Conservation (phyloP, 768 basidiomycete genomes). For the Suillus placidus region DNA sequence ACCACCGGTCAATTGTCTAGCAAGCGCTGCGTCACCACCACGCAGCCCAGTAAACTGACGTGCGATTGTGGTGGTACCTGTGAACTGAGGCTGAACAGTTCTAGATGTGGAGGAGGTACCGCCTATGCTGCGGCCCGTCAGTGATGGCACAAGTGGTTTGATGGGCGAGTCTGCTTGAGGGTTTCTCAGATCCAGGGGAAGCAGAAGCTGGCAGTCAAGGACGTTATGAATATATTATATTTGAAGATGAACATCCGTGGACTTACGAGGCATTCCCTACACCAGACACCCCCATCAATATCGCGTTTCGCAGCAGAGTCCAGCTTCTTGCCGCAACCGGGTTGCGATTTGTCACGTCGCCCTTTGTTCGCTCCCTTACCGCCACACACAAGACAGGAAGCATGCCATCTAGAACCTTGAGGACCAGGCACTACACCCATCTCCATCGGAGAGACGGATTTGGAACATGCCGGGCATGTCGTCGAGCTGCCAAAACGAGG, state of each 20-base stretch:
- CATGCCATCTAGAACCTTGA: constrained; percentile 81
- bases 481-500: constrained; percentile 43
- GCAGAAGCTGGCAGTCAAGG: constrained; percentile 49
- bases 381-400: constrained; percentile 76
- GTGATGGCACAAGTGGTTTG: constrained; percentile 47
- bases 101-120: constrained; percentile 25
- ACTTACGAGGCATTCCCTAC: constrained; percentile 80
- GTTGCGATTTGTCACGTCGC: constrained; percentile 56
- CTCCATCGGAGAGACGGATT: constrained; percentile 80
- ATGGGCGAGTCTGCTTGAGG: constrained; percentile 57
- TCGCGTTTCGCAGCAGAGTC: constrained; percentile 83
- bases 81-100: constrained; percentile 56
- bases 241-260: background rate
- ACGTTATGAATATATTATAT: constrained; percentile 13
- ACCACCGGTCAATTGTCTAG: constrained; percentile 68
- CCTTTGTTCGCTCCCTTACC: constrained; percentile 54
- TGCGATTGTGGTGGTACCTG: constrained; percentile 73
- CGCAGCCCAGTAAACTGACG: constrained; percentile 73
- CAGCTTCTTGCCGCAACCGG: constrained; percentile 81
- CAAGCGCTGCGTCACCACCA: constrained; percentile 37
- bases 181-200: constrained; percentile 49
- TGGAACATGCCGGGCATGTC: constrained; percentile 75
- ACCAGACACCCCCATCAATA: constrained; percentile 73
- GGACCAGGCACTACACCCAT: constrained; percentile 85
- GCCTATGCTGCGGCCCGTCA: constrained; percentile 42